Conservation (phyloP, 768 basidiomycete genomes). For the Tulasnella sp. region DNA sequence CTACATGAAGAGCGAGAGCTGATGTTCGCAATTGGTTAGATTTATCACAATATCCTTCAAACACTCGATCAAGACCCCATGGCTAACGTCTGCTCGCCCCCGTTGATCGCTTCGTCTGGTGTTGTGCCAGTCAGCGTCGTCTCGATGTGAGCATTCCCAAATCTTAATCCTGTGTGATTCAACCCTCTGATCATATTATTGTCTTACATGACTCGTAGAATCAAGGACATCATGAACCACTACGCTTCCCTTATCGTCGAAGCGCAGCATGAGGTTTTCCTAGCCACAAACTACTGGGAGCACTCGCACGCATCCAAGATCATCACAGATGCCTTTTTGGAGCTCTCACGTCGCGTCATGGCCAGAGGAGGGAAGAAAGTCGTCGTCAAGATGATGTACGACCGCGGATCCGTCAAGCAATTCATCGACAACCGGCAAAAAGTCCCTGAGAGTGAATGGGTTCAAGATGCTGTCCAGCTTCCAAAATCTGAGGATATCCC, state of each 20-base stretch:
- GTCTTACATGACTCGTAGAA: conserved; percentile 27
- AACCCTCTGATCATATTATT: conserved; percentile 10
- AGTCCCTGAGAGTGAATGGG: conserved; percentile 38
- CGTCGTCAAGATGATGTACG: conserved; percentile 60
- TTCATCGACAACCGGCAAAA: conserved; percentile 37
- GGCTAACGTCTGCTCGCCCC: conserved; percentile 48
- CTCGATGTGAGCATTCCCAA: conserved; percentile 29
- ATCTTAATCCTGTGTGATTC: not conserved
- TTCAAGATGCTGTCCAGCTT: conserved; percentile 35
- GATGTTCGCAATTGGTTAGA: conserved; percentile 28
- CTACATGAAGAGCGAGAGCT: not conserved
- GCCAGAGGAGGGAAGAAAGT: conserved; percentile 37
- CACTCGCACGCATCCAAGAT: conserved; percentile 41
- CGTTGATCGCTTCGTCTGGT: conserved; percentile 50
- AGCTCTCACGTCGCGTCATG: conserved; percentile 39
- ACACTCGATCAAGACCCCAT: conserved; percentile 46
- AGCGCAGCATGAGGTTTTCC: conserved; percentile 52
- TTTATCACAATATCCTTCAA: conserved; percentile 53
- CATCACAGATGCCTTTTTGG: conserved; percentile 41
- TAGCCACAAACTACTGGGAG: conserved; percentile 58
- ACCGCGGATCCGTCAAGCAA: conserved; percentile 52
- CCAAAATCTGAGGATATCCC: conserved; percentile 48
- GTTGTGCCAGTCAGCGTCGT: conserved; percentile 53
- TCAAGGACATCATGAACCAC: conserved; percentile 66
- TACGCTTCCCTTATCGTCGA: conserved; percentile 51